Percentiles rank a stretch among this genome's conserved stretches.
Evolutionary conservation across 2,329 filamentous ascomycete species (phyloP).

Genomic region (Ploettnerulaceae sp.): DNA sequence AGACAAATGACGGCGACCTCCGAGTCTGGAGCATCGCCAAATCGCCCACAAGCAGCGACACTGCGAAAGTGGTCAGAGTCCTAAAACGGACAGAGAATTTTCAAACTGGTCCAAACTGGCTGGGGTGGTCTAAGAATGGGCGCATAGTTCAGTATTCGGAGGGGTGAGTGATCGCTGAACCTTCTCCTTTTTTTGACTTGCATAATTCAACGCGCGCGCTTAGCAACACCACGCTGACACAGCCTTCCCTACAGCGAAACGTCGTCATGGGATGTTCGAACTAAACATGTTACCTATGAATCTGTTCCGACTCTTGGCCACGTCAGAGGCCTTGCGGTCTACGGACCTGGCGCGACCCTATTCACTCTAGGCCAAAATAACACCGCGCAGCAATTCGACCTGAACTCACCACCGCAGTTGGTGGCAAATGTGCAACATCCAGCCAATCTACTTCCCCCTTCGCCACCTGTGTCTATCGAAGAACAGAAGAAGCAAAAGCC

Average conservation of each 20-base stretch:
- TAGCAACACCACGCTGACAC: slow-evolving; percentile 38
- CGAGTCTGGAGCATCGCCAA: slow-evolving; percentile 97
- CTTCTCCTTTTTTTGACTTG: slow-evolving; percentile 16
- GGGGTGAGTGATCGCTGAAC: slow-evolving; percentile 55
- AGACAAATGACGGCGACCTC: slow-evolving; percentile 86
- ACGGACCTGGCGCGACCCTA: slow-evolving; percentile 82
- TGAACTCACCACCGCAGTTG: slow-evolving; percentile 75
- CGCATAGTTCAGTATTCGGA: slow-evolving; percentile 90
- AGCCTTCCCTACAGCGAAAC: slow-evolving; percentile 61
- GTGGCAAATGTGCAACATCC: slow-evolving; percentile 85
- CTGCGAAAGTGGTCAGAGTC: slow-evolving; percentile 83
- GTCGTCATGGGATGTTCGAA: slow-evolving; percentile 92
- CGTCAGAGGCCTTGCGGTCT: slow-evolving; percentile 77
- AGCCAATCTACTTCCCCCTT: slow-evolving; percentile 71
- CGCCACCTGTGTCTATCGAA: slow-evolving; percentile 75
- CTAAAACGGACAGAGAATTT: slow-evolving; percentile 74
- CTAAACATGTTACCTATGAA: slow-evolving; percentile 93
- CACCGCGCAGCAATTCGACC: slow-evolving; percentile 90
- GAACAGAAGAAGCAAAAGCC: slow-evolving; percentile 50
- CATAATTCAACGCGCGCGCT: slow-evolving; percentile 43
- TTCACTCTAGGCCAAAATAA: slow-evolving; percentile 87
- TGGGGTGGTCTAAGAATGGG: slow-evolving; percentile 97
- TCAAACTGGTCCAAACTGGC: slow-evolving; percentile 80
- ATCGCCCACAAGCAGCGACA: slow-evolving; percentile 61
- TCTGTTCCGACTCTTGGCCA: slow-evolving; percentile 79